Evolutionary conservation across 345 rosid species (phyloP).

Genomic region (Salix brachista): DNA sequence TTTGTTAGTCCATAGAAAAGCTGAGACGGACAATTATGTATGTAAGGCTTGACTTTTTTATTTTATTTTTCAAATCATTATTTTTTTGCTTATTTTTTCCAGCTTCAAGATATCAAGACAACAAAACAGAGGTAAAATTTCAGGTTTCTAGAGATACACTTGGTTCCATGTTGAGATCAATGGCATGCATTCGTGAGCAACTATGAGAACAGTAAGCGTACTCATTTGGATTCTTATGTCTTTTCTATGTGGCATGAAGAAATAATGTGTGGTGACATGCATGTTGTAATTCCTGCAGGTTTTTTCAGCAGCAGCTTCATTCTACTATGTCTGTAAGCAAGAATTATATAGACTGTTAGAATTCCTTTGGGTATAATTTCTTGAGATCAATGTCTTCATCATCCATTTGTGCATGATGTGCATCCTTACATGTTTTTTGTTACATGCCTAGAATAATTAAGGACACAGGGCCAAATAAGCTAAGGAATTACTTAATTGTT

Average conservation of each 20-base stretch:
- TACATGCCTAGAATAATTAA: too few species aligned
- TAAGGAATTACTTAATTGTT: too few species aligned
- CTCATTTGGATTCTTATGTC: neutral
- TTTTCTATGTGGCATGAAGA: neutral
- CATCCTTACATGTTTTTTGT: too few species aligned
- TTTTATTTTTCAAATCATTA: neutral
- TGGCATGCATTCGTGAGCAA: slow-evolving; percentile 57
- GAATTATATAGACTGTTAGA: neutral
- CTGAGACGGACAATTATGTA: neutral
- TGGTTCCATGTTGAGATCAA: slow-evolving; percentile 60
- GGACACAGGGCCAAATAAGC: too few species aligned
- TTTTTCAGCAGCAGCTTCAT: neutral
- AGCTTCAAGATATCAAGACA: slow-evolving; percentile 56
- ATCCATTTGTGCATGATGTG: too few species aligned
- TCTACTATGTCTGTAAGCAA: neutral
- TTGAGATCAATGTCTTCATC: too few species aligned
- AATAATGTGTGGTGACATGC: neutral
- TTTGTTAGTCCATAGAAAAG: neutral
- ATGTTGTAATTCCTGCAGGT: neutral
- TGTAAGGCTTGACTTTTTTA: neutral
- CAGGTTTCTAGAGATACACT: slow-evolving; percentile 61
- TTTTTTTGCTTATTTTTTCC: slow-evolving; percentile 9
- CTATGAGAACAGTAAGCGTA: slow-evolving; percentile 42
- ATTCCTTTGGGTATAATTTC: neutral
- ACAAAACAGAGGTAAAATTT: slow-evolving; percentile 52